Evolutionary conservation across 345 rosid genomes (phyloP).

Genomic region (Eutrema japonicum): DNA sequence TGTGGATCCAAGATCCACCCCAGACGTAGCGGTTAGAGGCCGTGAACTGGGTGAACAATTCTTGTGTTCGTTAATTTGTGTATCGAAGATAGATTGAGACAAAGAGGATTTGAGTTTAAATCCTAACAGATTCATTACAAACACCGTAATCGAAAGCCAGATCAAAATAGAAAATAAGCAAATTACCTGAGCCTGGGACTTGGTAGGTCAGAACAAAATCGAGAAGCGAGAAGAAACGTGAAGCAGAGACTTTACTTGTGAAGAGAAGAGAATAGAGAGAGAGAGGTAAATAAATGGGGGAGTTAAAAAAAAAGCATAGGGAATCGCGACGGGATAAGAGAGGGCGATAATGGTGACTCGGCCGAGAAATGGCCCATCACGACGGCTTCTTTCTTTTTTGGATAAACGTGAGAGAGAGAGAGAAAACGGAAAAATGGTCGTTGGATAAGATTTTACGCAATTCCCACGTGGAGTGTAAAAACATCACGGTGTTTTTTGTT

Average conservation of each 20-base stretch:
- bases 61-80: no score
- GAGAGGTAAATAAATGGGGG: not conserved
- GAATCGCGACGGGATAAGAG: slow-evolving; percentile 45
- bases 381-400: slow-evolving; percentile 37
- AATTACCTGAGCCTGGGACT: slow-evolving; percentile 12
- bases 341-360: slow-evolving; percentile 35
- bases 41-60: no score
- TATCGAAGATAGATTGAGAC: no score
- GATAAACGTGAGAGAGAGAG: slow-evolving; percentile 13
- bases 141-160: slow-evolving; percentile 2
- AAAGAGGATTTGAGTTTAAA: no score
- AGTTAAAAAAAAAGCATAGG: slow-evolving; percentile 16
- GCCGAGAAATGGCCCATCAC: slow-evolving; percentile 40
- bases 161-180: slow-evolving; percentile 11
- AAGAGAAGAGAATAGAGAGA: slow-evolving; percentile 14
- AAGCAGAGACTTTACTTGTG: slow-evolving; percentile 40
- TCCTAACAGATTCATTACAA: no score
- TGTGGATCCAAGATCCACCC: no score
- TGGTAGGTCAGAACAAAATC: slow-evolving; percentile 18
- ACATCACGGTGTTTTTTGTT: not conserved
- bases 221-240: slow-evolving; percentile 39
- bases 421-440: not conserved
- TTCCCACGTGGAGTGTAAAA: slow-evolving; percentile 23
- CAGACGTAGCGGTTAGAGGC: no score
- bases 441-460: slow-evolving; percentile 45